Base-by-base conservation (phyloP, 2,329 filamentous ascomycete species). In the Fusarium torreyae region DNA sequence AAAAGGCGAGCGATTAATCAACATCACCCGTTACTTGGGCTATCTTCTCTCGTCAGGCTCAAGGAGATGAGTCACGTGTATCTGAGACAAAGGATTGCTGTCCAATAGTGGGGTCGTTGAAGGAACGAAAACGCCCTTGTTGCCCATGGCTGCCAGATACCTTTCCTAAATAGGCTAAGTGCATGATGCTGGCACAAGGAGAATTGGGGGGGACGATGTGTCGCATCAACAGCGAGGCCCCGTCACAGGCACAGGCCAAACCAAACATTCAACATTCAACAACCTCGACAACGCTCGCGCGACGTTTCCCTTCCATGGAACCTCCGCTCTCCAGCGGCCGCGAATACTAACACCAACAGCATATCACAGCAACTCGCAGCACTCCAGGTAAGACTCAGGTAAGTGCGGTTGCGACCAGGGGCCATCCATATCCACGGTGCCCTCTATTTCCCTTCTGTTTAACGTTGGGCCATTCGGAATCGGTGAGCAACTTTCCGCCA, bases 81-180 rank as follows among this genome's bases (percentile, higher is more conserved):
- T 44, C 28, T 44, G 57, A 68, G 48, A 69, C 66, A 63, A 22
- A 52, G 14, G 24, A 62, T 66, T 64, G 67, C 63, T 69, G 68
- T 64, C 70, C 71, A 75, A 65, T 64, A 66, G 72, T 68, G 71
- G 66, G 61, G 68, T 58, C 53, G 13, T 36, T 44, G 33, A 45
- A 65, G 40, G 59, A 58, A 73, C 61, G 56, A 63, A 55, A 61
- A 52, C 57, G 66, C 46, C 66, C 50, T 51, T 76, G 76, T 77
- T 77, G 76, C 76, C 75, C 73, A 77, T 77, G 75, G 75, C 70
- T 76, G 73, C 75, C 63, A 76, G 24, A 34, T 22, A 36, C 76
- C 52, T 72, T 57, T 9, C 74, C 72, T 3, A 31, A 74, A 64
- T 8, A 18, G 60, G 76, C 9, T 55, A 72, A 70, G 72, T 51